Evolutionary conservation across 1,284 basidiomycete species (phyloP).

Genomic region (Papiliotrema fonsecae): DNA sequence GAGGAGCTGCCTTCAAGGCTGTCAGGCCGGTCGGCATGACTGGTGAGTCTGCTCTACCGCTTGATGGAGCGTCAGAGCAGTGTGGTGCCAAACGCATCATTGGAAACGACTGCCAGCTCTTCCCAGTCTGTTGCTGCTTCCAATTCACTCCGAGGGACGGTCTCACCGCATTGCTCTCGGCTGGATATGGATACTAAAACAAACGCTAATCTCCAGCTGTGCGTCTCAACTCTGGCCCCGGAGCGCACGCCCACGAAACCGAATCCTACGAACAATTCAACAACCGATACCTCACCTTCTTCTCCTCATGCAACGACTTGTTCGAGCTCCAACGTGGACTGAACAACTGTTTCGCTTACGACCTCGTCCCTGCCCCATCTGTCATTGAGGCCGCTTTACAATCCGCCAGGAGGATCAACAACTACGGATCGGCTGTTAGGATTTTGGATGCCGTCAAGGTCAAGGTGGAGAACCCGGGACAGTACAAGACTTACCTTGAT

Average conservation of each 20-base stretch:
- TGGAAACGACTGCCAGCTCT: too few species aligned
- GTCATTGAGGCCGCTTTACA: slow-evolving; percentile 87
- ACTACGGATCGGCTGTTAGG: slow-evolving; percentile 93
- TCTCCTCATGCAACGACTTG: slow-evolving; percentile 85
- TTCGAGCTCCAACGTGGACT: slow-evolving; percentile 97
- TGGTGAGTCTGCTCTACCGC: slow-evolving; percentile 21
- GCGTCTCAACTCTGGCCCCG: slow-evolving; percentile 34
- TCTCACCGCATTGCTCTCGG: too few species aligned
- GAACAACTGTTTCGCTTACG: slow-evolving; percentile 99
- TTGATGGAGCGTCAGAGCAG: not conserved
- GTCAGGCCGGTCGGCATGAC: slow-evolving; percentile 31
- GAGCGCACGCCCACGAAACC: slow-evolving; percentile 59
- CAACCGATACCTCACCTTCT: slow-evolving; percentile 88
- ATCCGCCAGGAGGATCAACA: slow-evolving; percentile 87
- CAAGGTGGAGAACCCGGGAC: slow-evolving; percentile 91
- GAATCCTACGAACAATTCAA: slow-evolving; percentile 95
- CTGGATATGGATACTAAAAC: too few species aligned
- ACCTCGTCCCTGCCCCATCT: slow-evolving; percentile 84
- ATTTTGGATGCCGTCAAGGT: slow-evolving; percentile 89
- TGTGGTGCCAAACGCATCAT: too few species aligned
- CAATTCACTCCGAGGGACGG: too few species aligned
- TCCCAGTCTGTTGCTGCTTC: too few species aligned
- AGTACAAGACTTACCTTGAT: slow-evolving; percentile 84
- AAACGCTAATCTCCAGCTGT: slow-evolving; percentile 31
- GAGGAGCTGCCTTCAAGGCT: slow-evolving; percentile 8